These are phyloP conservation scores for Linnemannia elongata DNA, from an alignment of 192 early-diverging fungal species.

Conservation along the genomic window DNA sequence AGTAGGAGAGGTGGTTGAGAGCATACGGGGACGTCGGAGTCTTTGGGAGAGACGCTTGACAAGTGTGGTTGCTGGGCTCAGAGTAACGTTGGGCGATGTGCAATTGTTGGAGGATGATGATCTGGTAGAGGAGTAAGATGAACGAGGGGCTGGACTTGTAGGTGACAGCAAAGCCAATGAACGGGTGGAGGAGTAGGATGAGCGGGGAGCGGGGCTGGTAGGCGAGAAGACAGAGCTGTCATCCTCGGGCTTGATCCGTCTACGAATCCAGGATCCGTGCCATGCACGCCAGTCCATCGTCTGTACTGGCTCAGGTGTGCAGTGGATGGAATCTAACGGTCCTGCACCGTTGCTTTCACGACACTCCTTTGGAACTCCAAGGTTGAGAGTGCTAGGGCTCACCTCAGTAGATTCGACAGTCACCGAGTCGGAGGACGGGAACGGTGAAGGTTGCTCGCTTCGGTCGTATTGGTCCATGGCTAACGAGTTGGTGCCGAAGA, in stretches of 20 bases:
- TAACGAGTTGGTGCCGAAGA: slow-evolving; percentile 11
- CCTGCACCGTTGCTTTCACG: not conserved
- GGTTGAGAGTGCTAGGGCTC: not conserved
- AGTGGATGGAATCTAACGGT: not conserved
- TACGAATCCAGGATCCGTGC: slow-evolving; percentile 23
- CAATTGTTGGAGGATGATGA: slow-evolving; percentile 3
- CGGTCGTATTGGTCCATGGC: not conserved
- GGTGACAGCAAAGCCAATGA: not conserved
- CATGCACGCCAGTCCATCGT: slow-evolving; percentile 39
- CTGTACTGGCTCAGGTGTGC: not conserved
- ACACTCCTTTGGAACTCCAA: not conserved
- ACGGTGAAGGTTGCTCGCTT: not conserved
- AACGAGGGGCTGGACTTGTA: not conserved
- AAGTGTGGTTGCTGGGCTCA: not conserved
- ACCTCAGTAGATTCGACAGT: not conserved
- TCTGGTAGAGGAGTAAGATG: slow-evolving; percentile 1
- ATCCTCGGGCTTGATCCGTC: slow-evolving; percentile 2
- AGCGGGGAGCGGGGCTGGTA: not conserved
- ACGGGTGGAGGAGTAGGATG: not conserved
- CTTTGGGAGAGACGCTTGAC: not conserved
- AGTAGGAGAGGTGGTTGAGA: not conserved
- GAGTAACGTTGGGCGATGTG: not conserved
- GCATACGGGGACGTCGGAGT: not conserved
- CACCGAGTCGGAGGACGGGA: not conserved
- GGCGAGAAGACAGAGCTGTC: not conserved